phyloP scores from a whole-genome alignment of 306 rosid species.

The Castanea mollissima region DNA sequence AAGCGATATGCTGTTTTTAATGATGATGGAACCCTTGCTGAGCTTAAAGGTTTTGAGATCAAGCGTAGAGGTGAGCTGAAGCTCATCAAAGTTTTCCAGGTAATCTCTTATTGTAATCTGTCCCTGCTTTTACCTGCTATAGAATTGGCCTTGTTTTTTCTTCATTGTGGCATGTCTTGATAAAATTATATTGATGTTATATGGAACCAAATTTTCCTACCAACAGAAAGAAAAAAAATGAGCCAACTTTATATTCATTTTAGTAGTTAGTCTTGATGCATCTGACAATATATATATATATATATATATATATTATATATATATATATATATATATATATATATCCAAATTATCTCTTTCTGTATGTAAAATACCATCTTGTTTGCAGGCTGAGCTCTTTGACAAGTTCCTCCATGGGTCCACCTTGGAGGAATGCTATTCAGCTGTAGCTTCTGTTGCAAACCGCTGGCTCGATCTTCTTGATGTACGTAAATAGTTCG shows the following conservation, averaged over 20 bases:
- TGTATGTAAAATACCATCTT: conserved; percentile 22
- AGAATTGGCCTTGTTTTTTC: not conserved
- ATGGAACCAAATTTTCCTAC: not conserved
- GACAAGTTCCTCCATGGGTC: conserved; percentile 93
- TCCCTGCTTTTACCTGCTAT: not conserved
- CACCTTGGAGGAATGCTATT: conserved; percentile 86
- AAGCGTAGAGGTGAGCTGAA: conserved; percentile 99
- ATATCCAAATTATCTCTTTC: not conserved
- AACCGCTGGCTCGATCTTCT: conserved; percentile 96
- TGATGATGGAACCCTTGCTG: conserved; percentile 96
- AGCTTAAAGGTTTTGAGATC: conserved; percentile 98
- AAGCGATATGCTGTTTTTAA: conserved; percentile 98
- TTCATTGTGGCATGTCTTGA: not conserved
- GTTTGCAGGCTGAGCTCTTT: conserved; percentile 88
- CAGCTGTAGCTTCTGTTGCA: conserved; percentile 87
- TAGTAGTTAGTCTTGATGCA: not conserved
- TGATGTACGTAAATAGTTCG: conserved; percentile 62
- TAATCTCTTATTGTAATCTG: conserved; percentile 21
- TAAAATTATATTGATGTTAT: not conserved
- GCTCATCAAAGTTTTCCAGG: conserved; percentile 99
- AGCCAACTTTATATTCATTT: not conserved
- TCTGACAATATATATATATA: not conserved
- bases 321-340: not conserved
- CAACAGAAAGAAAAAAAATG: not conserved
- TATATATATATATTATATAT: no score